Base-by-base conservation (phyloP, 1,284 basidiomycete species). In the Laetiporus sulphureus region DNA sequence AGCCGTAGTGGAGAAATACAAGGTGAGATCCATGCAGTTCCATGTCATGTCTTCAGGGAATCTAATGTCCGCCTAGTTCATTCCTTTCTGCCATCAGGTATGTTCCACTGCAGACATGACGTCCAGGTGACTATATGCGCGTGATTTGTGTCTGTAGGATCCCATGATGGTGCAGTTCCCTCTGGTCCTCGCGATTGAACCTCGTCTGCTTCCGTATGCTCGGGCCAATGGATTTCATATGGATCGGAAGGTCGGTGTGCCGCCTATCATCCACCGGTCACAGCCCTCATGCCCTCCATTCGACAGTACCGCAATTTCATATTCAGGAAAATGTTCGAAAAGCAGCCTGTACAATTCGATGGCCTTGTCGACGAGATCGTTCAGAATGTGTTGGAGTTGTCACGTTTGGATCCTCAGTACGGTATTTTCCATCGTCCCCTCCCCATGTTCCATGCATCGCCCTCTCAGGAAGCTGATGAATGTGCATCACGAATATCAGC, bases 291-390 rank as follows among this genome's bases (percentile, higher is more conserved):
- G 13, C 16, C 38, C 31, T 30, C 40, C 44, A 45, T 29, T 38
- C 39, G 44, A n/a, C 50, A 86, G 83, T 84, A 87, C 56, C 81
- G 83, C 36, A 79, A 87, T 56, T 87, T 85, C 51, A 76, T 87
- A 10, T 86, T 86, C 57, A 79, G 83, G 41, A 84, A 84, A 59
- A 85, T 87, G 75, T 86, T 87, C 51, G 83, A 85, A 60, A 73
- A 76, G 45, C 68, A 72, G 31, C 57, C 71, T 13, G 60, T 68
- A 5, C 61, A 69, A 29, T 71, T 67, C 42, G 74, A 75, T 27
- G 67, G 68, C 32, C 68, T 71, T 36, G 64, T 71, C n/a, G 69
- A 78, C 37, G 78, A 83, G 44, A 80, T 86, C 42, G 69, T 75
- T 12, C 64, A 68, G 20, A 83, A 84, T 54, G 79, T 86, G 32